These are phyloP conservation scores for Tricholoma matsutake DNA, from an alignment of 768 basidiomycete species.

Conservation along the genomic window DNA sequence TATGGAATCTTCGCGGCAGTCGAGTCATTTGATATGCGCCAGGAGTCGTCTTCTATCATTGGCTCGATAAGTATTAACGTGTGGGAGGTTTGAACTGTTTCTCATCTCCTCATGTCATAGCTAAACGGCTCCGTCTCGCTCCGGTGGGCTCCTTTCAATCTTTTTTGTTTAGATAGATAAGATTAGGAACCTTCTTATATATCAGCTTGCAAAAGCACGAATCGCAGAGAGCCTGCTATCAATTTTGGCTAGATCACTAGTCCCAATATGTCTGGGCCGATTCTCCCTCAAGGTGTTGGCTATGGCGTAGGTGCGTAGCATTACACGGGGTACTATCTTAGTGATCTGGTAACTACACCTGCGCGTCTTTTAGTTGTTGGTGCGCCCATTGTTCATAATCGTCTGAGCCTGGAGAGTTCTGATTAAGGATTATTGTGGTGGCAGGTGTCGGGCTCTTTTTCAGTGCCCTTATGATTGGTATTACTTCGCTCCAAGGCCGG, in stretches of 20 bases:
- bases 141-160: neutral
- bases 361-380: conserved; percentile 44
- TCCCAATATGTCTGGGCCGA: neutral
- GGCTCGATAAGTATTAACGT: too few relatives aligned
- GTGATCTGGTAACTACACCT: neutral
- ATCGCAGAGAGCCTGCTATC: neutral
- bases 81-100: too few relatives aligned
- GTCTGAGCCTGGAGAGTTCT: neutral
- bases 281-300: conserved; percentile 16
- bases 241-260: too few relatives aligned
- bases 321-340: neutral
- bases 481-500: conserved; percentile 79
- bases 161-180: neutral
- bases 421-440: neutral
- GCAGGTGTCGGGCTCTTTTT: conserved; percentile 87
- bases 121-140: neutral
- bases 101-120: too few relatives aligned
- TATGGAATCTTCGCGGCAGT: too few relatives aligned
- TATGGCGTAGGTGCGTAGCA: conserved; percentile 22
- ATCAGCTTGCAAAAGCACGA: neutral
- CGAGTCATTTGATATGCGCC: too few relatives aligned
- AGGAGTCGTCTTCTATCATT: too few relatives aligned
- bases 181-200: neutral
- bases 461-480: conserved; percentile 71
- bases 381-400: conserved; percentile 19